Conservation (phyloP, 2,329 filamentous ascomycete species). For the Botrytis pseudocinerea region DNA sequence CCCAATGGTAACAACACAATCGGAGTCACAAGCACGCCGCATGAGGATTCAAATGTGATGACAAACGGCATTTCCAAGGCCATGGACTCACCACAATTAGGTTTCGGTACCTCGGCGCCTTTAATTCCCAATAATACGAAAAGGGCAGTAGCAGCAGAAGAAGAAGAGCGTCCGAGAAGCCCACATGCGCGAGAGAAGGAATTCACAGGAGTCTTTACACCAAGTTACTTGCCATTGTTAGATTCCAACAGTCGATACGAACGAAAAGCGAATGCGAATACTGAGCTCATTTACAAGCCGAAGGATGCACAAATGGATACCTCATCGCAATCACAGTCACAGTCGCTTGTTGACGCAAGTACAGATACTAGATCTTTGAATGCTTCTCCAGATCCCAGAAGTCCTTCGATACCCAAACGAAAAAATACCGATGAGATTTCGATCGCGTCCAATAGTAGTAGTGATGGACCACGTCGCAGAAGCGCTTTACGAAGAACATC, state of each 20-base stretch:
- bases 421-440: slow-evolving; percentile 45
- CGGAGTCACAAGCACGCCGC: background rate
- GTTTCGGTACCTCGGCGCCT: slow-evolving; percentile 1
- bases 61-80: slow-evolving; percentile 14
- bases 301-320: slow-evolving; percentile 31
- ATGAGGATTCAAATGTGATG: slow-evolving; percentile 5
- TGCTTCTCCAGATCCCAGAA: slow-evolving; percentile 31
- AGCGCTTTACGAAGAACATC: slow-evolving; percentile 60
- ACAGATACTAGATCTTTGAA: slow-evolving; percentile 32
- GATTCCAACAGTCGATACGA: slow-evolving; percentile 44
- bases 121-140: slow-evolving; percentile 2
- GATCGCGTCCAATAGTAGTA: slow-evolving; percentile 55
- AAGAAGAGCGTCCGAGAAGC: slow-evolving; percentile 45
- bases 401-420: slow-evolving; percentile 34
- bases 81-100: slow-evolving; percentile 17
- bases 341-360: slow-evolving; percentile 30
- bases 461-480: slow-evolving; percentile 51
- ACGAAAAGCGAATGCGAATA: slow-evolving; percentile 18
- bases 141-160: slow-evolving; percentile 17
- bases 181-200: slow-evolving; percentile 59
- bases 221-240: slow-evolving; percentile 61
- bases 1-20: background rate
- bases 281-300: slow-evolving; percentile 19
- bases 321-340: slow-evolving; percentile 21
- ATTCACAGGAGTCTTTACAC: slow-evolving; percentile 63